A percentile compares a stretch with the other conserved stretches of the same genome.
Evolutionary conservation across 192 early-diverging fungal genomes (phyloP).

Genomic region (Backusella tarrabulga): DNA sequence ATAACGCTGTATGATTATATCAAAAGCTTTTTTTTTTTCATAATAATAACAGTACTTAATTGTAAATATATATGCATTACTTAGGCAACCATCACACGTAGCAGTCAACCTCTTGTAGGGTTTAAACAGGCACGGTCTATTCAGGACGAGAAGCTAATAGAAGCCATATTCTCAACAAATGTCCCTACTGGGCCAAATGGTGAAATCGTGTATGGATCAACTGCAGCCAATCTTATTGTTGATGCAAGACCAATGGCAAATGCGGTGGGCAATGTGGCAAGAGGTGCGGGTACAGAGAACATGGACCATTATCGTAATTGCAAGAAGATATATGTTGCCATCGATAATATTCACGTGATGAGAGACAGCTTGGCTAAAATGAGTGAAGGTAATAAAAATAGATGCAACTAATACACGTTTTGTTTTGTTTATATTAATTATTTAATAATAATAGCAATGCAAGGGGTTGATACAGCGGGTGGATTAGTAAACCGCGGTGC

Average conservation of each 20-base stretch:
- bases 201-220: constrained; percentile 50
- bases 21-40: not conserved
- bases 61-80: not conserved
- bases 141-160: constrained; percentile 96
- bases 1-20: constrained; percentile 57
- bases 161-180: constrained; percentile 81
- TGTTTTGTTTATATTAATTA: not conserved
- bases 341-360: constrained; percentile 99
- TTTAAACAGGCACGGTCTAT: constrained; percentile 92
- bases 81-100: constrained; percentile 86
- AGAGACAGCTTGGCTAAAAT: constrained; percentile 83
- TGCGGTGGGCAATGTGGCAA: constrained; percentile 87
- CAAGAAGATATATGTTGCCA: constrained; percentile 84
- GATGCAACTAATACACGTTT: no score
- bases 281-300: constrained; percentile 94
- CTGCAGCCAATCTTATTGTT: constrained; percentile 77
- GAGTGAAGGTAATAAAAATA: constrained; percentile 64
- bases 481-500: constrained; percentile 43
- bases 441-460: constrained; percentile 40
- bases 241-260: constrained; percentile 96
- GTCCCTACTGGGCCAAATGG: constrained; percentile 43
- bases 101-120: constrained; percentile 94
- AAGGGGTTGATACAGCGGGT: constrained; percentile 44
- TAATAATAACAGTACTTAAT: no score
- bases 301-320: constrained; percentile 91